A percentile compares a stretch with the other conserved stretches of the same genome.
Evolutionary conservation across 106 monocot genomes (phyloP).

Genomic region (Platanthera zijinensis): DNA sequence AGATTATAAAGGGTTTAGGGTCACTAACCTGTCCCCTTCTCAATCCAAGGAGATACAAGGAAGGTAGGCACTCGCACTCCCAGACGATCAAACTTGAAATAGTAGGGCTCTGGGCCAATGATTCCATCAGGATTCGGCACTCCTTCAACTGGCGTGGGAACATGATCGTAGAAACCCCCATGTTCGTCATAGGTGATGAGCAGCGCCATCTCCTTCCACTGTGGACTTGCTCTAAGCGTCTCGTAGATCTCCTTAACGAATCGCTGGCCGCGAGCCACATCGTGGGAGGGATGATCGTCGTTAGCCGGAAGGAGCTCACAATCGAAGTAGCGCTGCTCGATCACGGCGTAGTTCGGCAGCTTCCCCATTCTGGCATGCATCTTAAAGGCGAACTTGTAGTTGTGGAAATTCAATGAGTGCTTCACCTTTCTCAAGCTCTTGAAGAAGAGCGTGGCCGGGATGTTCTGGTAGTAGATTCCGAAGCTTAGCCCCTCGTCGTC

Average conservation of each 20-base stretch:
- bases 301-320: constrained; percentile 50
- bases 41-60: constrained; percentile 85
- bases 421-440: constrained; percentile 67
- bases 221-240: constrained; percentile 65
- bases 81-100: constrained; percentile 78
- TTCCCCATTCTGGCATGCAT: constrained; percentile 52
- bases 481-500: constrained; percentile 49
- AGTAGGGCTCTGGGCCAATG: constrained; percentile 64
- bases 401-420: constrained; percentile 56
- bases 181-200: constrained; percentile 88
- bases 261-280: constrained; percentile 66
- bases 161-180: constrained; percentile 87
- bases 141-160: constrained; percentile 67
- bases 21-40: constrained; percentile 43
- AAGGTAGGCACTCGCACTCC: constrained; percentile 72
- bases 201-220: constrained; percentile 85
- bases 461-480: constrained; percentile 86
- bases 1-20: background rate
- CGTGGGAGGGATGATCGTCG: constrained; percentile 84
- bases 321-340: constrained; percentile 82
- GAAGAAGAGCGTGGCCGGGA: constrained; percentile 75
- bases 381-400: constrained; percentile 63
- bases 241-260: constrained; percentile 80
- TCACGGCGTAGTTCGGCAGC: constrained; percentile 68
- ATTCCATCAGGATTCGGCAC: constrained; percentile 87